These are phyloP conservation scores for Curvularia eragrostidis DNA, from an alignment of 2,329 filamentous ascomycete genomes.

Conservation along the genomic window DNA sequence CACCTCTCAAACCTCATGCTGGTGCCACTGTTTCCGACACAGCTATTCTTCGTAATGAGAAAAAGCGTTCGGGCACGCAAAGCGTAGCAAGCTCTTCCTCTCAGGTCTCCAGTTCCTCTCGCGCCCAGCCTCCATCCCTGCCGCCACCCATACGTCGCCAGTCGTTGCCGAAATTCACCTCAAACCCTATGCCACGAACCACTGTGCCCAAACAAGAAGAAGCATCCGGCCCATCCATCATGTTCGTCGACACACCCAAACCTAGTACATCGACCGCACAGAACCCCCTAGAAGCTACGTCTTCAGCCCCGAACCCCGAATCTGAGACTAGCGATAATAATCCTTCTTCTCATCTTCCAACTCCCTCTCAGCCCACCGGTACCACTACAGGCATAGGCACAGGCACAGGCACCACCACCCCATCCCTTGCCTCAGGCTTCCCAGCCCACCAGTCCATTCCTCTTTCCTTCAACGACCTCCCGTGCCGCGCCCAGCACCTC, in stretches of 20 bases:
- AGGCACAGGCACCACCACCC: not conserved
- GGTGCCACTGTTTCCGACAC: slow-evolving; percentile 39
- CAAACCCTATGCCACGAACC: slow-evolving; percentile 74
- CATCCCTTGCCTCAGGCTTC: slow-evolving; percentile 51
- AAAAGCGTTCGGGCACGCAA: slow-evolving; percentile 13
- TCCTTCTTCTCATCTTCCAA: not conserved
- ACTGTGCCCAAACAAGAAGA: slow-evolving; percentile 67
- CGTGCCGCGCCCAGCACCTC: slow-evolving; percentile 82
- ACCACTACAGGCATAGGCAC: not conserved
- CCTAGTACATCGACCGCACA: slow-evolving; percentile 23
- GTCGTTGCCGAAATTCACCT: slow-evolving; percentile 71
- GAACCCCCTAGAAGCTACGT: slow-evolving; percentile 29
- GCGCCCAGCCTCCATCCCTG: slow-evolving; percentile 44
- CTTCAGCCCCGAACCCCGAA: slow-evolving; percentile 1
- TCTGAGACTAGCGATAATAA: not conserved
- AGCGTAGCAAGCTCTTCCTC: slow-evolving; percentile 29
- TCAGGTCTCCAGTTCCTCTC: slow-evolving; percentile 27
- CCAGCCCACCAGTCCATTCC: slow-evolving; percentile 68
- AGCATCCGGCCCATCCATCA: slow-evolving; percentile 71
- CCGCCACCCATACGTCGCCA: slow-evolving; percentile 60
- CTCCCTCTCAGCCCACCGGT: slow-evolving; percentile 3
- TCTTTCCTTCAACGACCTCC: slow-evolving; percentile 85
- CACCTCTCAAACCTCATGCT: slow-evolving; percentile 35
- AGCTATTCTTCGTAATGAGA: slow-evolving; percentile 23
- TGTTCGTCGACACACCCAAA: slow-evolving; percentile 66